These are phyloP conservation scores for Trichosporon sp. DNA, from an alignment of 1,284 basidiomycete genomes.

Conservation along the genomic window DNA sequence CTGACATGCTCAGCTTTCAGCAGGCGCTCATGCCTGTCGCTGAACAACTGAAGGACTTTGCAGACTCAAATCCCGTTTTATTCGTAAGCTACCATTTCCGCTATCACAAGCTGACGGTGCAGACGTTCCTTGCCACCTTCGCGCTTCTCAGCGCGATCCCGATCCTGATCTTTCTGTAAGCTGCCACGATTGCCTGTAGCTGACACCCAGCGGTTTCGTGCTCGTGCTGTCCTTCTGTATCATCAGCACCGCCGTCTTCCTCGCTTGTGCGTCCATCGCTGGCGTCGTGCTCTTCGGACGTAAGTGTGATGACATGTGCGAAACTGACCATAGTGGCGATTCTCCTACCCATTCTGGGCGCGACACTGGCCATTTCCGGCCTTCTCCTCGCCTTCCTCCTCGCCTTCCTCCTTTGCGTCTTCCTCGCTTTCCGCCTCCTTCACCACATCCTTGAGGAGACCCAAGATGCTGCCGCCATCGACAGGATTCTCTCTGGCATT, in stretches of 20 bases:
- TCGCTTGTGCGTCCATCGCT: not conserved
- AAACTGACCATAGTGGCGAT: conserved; percentile 6
- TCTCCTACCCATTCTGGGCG: conserved; percentile 2
- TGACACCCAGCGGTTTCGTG: conserved; percentile 5
- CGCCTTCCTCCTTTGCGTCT: conserved; percentile 9
- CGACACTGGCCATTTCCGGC: not conserved
- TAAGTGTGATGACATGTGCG: not conserved
- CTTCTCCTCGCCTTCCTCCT: not conserved
- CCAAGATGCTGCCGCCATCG: conserved; percentile 15
- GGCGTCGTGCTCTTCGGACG: conserved; percentile 7
- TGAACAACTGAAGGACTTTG: conserved; percentile 16
- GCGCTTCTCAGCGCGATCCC: conserved; percentile 11
- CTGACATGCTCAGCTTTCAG: conserved; percentile 12
- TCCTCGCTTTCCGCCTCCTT: not conserved
- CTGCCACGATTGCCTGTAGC: not conserved
- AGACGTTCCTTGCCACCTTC: conserved; percentile 18
- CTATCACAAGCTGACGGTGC: not conserved
- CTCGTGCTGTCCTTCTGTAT: conserved; percentile 11
- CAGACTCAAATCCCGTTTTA: conserved; percentile 11
- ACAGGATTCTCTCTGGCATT: not conserved
- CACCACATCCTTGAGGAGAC: conserved; percentile 11
- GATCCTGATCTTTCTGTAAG: not conserved
- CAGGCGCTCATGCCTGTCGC: conserved; percentile 17
- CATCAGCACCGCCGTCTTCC: conserved; percentile 15
- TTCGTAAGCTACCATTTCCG: not conserved